Evolutionary conservation across 345 rosid genomes (phyloP), one percentile per base, ranked within the genome.

Genomic region (Abelmoschus esculentus): DNA sequence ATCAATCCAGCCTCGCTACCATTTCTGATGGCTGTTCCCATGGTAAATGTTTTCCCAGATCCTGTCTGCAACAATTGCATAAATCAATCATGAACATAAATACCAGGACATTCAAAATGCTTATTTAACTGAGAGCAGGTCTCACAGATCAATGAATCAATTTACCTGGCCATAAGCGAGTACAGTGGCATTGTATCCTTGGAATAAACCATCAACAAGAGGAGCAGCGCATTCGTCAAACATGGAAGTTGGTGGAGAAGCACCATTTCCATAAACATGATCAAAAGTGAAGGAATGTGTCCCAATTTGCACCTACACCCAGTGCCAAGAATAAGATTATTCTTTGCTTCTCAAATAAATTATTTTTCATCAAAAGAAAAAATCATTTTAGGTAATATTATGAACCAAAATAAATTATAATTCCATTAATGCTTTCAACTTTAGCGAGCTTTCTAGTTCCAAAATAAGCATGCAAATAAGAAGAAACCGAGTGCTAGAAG

Each of bases 131-230:
- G n/a, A 26, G 53, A 49, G 52, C 67, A 70, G 47, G 31, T 49
- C 54, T 31, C n/a, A 4, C 3, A 26, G 29, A 66, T 46, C 52
- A 68, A 26, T 7, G 54, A 1, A 54, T 0, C 18, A 18, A 18
- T 54, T 61, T 87, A 90, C 96, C 96, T 90, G 96, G 61, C 96
- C 96, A 75, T 90, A 90, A 74, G 96, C 96, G 66, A 90, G 81
- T 29, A 90, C 96, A 42, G 96, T 90, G 15, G 93, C 96, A 73
- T 90, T 90, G 70, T 85, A 90, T 36, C 96, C 96, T 80, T 84
- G 87, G 72, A 90, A 88, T 74, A 90, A 81, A 60, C 96, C 87
- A 66, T 86, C 86, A 71, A 90, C 90, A 54, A 90, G 87, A 55
- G 93, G 89, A 54, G 85, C 82, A 56, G 86, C 74, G 69, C 96